Evolutionary conservation across 2,329 filamentous ascomycete species (phyloP).

Genomic region (Catunica adiposa): DNA sequence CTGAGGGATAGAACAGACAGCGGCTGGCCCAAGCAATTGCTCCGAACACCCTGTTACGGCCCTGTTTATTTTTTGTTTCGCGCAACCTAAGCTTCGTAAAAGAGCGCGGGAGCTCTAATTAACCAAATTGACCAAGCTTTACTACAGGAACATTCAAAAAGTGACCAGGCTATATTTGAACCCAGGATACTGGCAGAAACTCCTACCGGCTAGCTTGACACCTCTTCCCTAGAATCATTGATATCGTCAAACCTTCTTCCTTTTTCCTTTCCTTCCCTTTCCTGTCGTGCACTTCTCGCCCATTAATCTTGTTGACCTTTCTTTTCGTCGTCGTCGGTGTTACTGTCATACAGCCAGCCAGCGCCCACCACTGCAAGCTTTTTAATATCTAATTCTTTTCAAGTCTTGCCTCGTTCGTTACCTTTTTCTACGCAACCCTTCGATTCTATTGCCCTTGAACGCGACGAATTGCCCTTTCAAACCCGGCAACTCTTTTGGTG

Average conservation of each 20-base stretch:
- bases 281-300: constrained; percentile 4
- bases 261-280: constrained; percentile 5
- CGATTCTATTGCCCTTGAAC: constrained; percentile 4
- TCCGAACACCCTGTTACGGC: not conserved
- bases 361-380: constrained; percentile 4
- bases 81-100: not conserved
- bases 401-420: constrained; percentile 14
- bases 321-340: constrained; percentile 12
- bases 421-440: constrained; percentile 1
- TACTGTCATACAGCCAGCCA: constrained; percentile 4
- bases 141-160: not conserved
- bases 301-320: not conserved
- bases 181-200: not conserved
- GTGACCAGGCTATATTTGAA: not conserved
- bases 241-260: constrained; percentile 10
- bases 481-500: constrained; percentile 3
- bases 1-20: too few species aligned
- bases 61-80: not conserved
- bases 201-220: not conserved
- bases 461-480: constrained; percentile 6
- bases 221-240: not conserved
- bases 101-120: not conserved
- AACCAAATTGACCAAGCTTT: not conserved
- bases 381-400: constrained; percentile 13
- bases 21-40: too few species aligned